Evolutionary conservation across 139 green algal genomes (phyloP).

Genomic region (Coccomyxa sp.): DNA sequence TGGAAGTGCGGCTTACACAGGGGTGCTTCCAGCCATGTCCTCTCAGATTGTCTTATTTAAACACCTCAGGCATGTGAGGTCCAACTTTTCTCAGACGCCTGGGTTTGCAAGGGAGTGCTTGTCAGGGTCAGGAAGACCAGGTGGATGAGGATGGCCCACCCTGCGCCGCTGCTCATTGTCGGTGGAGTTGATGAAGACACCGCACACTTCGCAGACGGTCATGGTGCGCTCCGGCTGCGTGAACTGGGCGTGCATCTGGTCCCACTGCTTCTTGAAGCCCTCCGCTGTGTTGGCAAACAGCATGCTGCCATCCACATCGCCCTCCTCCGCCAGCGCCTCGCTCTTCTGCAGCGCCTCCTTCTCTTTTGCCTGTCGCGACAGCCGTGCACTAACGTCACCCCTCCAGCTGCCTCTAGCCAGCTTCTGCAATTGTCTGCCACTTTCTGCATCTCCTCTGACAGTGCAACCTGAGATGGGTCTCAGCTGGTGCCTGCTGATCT

Average conservation of each 20-base stretch:
- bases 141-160: not conserved
- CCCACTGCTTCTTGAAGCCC: conserved; percentile 53
- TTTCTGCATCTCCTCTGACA: not conserved
- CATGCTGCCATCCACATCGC: conserved; percentile 74
- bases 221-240: conserved; percentile 65
- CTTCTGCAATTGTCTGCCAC: not conserved
- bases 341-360: conserved; percentile 52
- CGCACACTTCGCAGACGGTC: conserved; percentile 82
- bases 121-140: not conserved
- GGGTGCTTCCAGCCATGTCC: conserved; percentile 85
- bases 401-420: not conserved
- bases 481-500: not conserved
- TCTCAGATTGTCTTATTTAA: conserved; percentile 65
- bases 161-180: conserved; percentile 69
- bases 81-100: too few species aligned
- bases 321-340: conserved; percentile 61
- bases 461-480: too few species aligned
- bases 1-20: conserved; percentile 69
- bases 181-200: conserved; percentile 81
- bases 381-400: not conserved
- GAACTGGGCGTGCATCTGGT: conserved; percentile 47
- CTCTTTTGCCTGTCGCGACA: conserved; percentile 14
- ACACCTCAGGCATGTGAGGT: not conserved
- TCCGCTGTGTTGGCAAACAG: conserved; percentile 57
- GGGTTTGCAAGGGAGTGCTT: too few species aligned